phyloP scores from a whole-genome alignment of 2,329 filamentous ascomycete species.

The Thermothelomyces thermophilus region DNA sequence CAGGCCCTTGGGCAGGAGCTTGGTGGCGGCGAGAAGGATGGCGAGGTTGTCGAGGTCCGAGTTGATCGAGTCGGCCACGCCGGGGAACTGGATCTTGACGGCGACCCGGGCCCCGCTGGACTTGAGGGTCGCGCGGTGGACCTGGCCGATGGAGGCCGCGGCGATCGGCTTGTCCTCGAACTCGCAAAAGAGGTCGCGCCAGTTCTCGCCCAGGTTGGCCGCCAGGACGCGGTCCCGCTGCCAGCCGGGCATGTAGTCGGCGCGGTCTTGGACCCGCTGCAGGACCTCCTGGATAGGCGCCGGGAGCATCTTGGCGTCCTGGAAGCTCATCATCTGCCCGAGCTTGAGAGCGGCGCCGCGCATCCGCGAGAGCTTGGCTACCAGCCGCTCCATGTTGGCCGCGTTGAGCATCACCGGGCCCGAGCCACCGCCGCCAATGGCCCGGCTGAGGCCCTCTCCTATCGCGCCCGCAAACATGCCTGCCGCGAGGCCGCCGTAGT shows the following conservation, averaged over 20 bases:
- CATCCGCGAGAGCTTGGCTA: conserved; percentile 91
- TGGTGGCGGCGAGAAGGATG: conserved; percentile 82
- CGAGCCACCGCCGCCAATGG: conserved; percentile 59
- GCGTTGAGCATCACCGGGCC: conserved; percentile 84
- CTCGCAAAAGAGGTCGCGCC: conserved; percentile 73
- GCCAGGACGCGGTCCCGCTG: conserved; percentile 81
- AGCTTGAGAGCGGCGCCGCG: conserved; percentile 93
- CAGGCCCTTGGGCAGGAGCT: conserved; percentile 81
- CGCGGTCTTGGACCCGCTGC: conserved; percentile 89
- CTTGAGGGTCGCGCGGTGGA: conserved; percentile 76
- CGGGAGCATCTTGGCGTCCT: conserved; percentile 93
- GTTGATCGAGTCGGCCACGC: conserved; percentile 91
- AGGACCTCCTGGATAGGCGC: conserved; percentile 80
- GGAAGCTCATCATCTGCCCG: conserved; percentile 97
- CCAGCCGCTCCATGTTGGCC: conserved; percentile 86
- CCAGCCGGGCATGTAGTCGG: conserved; percentile 95
- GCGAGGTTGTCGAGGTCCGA: conserved; percentile 93
- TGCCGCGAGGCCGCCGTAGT: conserved; percentile 86
- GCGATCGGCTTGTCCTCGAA: conserved; percentile 93
- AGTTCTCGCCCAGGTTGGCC: conserved; percentile 72
- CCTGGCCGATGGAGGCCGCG: conserved; percentile 93
- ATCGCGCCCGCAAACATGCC: conserved; percentile 94
- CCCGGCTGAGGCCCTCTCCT: conserved; percentile 74
- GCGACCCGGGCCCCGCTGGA: conserved; percentile 71
- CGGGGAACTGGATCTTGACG: conserved; percentile 96